Percentiles rank a stretch among this genome's conserved stretches.
These are phyloP conservation scores for Xylariales sp. DNA, from an alignment of 2,329 filamentous ascomycete species.

Conservation along the genomic window DNA sequence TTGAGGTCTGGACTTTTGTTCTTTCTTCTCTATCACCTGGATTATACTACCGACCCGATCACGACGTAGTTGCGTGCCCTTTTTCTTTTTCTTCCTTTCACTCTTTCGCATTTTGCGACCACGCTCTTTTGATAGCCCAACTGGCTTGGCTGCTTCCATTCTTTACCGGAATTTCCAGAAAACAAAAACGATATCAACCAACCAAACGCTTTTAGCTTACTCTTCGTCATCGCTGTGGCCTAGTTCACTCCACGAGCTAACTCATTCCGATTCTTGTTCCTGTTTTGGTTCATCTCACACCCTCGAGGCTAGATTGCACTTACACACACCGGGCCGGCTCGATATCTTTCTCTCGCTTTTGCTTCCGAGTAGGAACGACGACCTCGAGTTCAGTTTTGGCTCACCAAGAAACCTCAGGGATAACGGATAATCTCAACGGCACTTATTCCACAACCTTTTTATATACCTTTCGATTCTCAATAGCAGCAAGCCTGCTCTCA, in stretches of 20 bases:
- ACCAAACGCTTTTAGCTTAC: too few species aligned
- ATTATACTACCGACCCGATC: slow-evolving; percentile 20
- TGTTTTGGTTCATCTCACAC: slow-evolving; percentile 18
- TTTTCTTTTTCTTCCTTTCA: slow-evolving; percentile 34
- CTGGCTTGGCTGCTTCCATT: slow-evolving; percentile 55
- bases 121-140: slow-evolving; percentile 41
- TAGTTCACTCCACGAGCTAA: slow-evolving; percentile 22
- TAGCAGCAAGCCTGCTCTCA: slow-evolving; percentile 38
- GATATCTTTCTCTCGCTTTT: too few species aligned
- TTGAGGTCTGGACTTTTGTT: slow-evolving; percentile 32
- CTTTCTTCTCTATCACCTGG: slow-evolving; percentile 27
- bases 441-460: slow-evolving; percentile 7
- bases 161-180: slow-evolving; percentile 38
- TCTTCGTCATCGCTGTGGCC: slow-evolving; percentile 31
- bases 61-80: slow-evolving; percentile 26
- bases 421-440: too few species aligned
- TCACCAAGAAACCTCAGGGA: too few species aligned
- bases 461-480: slow-evolving; percentile 33
- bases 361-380: too few species aligned
- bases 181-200: too few species aligned
- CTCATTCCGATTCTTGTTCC: slow-evolving; percentile 22
- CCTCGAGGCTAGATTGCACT: too few species aligned
- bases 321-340: too few species aligned
- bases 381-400: too few species aligned
- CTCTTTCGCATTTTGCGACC: slow-evolving; percentile 37